phyloP scores from a whole-genome alignment of 2,329 filamentous ascomycete species.

The Penicillium fuscoglaucum region DNA sequence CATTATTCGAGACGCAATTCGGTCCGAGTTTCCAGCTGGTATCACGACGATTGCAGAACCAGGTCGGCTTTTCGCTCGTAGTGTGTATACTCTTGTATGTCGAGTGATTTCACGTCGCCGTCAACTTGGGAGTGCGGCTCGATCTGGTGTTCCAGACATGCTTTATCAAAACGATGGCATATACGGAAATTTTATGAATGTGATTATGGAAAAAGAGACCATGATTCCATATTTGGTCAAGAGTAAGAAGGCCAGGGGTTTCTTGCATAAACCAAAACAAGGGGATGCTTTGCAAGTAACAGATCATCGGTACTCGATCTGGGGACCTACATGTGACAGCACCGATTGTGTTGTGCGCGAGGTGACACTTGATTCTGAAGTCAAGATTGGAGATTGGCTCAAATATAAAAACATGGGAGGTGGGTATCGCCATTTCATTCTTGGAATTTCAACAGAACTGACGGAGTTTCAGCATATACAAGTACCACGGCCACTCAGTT shows the following conservation, averaged over 20 bases:
- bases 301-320: conserved; percentile 26
- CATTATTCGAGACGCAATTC: conserved; percentile 11
- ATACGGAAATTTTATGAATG: conserved; percentile 29
- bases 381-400: conserved; percentile 30
- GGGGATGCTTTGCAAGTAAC: not conserved
- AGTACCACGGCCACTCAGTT: conserved; percentile 23
- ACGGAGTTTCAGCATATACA: not conserved
- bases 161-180: conserved; percentile 33
- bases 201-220: conserved; percentile 16
- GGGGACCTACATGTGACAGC: conserved; percentile 34
- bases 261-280: not conserved
- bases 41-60: conserved; percentile 28
- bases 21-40: conserved; percentile 9
- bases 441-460: not conserved
- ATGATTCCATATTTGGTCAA: conserved; percentile 12
- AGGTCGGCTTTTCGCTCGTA: conserved; percentile 26
- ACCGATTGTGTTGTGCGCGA: conserved; percentile 26
- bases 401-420: conserved; percentile 33
- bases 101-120: conserved; percentile 25
- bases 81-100: conserved; percentile 25
- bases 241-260: not conserved
- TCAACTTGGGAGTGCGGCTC: conserved; percentile 7
- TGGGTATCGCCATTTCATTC: conserved; percentile 9
- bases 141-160: conserved; percentile 22
- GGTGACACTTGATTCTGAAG: conserved; percentile 15